A percentile compares a stretch with the other conserved stretches of the same genome.
These are phyloP conservation scores for Alopecurus myosuroides DNA, from an alignment of 176 grass and related monocot species.

Conservation along the genomic window DNA sequence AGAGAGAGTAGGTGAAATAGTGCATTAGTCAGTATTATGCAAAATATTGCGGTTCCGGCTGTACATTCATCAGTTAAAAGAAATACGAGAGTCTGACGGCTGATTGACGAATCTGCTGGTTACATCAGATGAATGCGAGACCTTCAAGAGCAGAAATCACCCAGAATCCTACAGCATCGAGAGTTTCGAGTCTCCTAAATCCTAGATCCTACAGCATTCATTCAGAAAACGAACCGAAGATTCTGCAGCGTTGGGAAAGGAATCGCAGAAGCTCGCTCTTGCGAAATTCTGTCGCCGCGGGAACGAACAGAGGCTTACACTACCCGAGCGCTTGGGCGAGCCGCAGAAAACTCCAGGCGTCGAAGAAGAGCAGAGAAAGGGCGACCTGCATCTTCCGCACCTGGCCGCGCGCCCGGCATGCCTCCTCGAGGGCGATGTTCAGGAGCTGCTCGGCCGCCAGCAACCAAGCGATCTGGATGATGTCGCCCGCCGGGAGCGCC, in stretches of 20 bases:
- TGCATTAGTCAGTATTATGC: too few species aligned
- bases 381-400: not conserved
- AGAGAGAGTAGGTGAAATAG: too few species aligned
- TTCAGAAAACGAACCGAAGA: not conserved
- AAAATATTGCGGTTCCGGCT: too few species aligned
- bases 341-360: not conserved
- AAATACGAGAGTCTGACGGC: not conserved
- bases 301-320: not conserved
- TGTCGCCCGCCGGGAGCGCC: not conserved
- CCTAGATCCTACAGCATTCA: not conserved
- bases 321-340: not conserved
- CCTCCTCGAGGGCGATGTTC: not conserved
- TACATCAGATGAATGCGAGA: not conserved
- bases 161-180: not conserved
- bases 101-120: not conserved
- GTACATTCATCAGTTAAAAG: too few species aligned
- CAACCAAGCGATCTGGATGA: not conserved
- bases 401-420: not conserved
- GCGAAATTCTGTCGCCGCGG: not conserved
- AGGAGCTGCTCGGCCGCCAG: not conserved
- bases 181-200: not conserved
- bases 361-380: not conserved
- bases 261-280: not conserved
- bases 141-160: not conserved
- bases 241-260: not conserved